Evolutionary conservation across 768 basidiomycete genomes (phyloP), one percentile per base, ranked within the genome.

Genomic region (Mrakia blollopis): DNA sequence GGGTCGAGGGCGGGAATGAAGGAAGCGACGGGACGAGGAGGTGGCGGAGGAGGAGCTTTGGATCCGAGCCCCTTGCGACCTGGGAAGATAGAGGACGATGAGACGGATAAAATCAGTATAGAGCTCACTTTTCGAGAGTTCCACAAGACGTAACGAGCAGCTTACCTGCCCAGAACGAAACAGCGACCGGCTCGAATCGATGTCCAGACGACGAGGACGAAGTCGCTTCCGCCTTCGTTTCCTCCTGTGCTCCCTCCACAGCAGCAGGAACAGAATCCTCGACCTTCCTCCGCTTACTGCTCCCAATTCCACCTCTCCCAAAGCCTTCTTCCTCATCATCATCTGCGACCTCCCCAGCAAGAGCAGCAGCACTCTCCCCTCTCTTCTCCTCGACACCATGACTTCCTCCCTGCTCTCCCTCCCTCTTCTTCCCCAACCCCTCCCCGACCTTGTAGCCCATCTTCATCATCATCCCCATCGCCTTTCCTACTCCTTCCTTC

Each of bases 391-490:
- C n/a, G n/a, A n/a, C n/a, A n/a, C n/a, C 52, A 9, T 13, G 21
- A 14, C 35, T 28, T 3, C 62, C 32, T 18, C 35, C 75, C 37
- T 63, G 54, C 41, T 37, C 32, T 30, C 28, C 28, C 30, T 50
- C 25, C 73, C 61, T 30, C 35, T 57, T 54, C 57, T 41, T 39
- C 14, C 67, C 65, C 14, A 73, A 50, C n/a, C 70, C 86, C 82
- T 93, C 89, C 23, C 93, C 93, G 3, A 91, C 89, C 84, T 90
- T 91, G 85, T 92, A 94, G 0, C 93, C 93, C 93, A 94, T 94
- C 85, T 91, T 93, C 87, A 91, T 89, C 93, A 94, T 94, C 86
- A 94, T 93, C 23, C 88, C 87, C 73, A 94, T 85, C 11, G 92
- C 93, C 82, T 93, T 94, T 37, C 69, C 61, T 41, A 41, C 54